phyloP scores from a whole-genome alignment of 805 yeast species.

The Cyberlindnera lachancei region DNA sequence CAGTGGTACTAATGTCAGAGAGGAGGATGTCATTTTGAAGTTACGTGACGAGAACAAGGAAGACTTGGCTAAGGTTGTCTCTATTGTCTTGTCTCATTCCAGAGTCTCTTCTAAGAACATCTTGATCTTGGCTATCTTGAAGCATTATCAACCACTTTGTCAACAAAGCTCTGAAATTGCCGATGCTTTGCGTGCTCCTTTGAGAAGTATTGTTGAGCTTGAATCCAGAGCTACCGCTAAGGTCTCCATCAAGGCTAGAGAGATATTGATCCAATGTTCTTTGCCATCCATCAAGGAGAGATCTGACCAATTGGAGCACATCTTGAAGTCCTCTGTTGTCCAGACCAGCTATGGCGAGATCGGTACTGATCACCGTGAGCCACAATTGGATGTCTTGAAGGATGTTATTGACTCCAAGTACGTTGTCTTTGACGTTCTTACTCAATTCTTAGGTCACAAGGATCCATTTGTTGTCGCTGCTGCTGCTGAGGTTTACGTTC shows the following conservation, averaged over 20 bases:
- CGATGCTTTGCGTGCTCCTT: constrained; percentile 56
- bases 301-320: constrained; percentile 95
- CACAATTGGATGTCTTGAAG: constrained; percentile 69
- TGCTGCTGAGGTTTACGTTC: constrained; percentile 92
- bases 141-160: constrained; percentile 72
- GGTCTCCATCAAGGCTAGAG: constrained; percentile 93
- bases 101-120: constrained; percentile 91
- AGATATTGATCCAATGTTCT: constrained; percentile 92
- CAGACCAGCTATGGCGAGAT: constrained; percentile 85
- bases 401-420: constrained; percentile 96
- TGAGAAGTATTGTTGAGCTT: constrained; percentile 76
- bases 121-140: constrained; percentile 76
- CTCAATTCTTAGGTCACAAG: constrained; percentile 77
- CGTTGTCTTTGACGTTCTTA: constrained; percentile 91
- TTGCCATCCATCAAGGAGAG: constrained; percentile 94
- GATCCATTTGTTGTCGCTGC: constrained; percentile 92
- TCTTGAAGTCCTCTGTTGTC: constrained; percentile 84
- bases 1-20: constrained; percentile 67
- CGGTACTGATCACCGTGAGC: constrained; percentile 67
- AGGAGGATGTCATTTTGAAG: constrained; percentile 81
- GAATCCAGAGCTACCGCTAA: constrained; percentile 89
- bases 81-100: constrained; percentile 77
- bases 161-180: constrained; percentile 68
- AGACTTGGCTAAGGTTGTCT: constrained; percentile 65
- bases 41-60: constrained; percentile 84